These are phyloP conservation scores for Raphidocelis subcapitata DNA, from an alignment of 139 green algal genomes.

Conservation along the genomic window DNA sequence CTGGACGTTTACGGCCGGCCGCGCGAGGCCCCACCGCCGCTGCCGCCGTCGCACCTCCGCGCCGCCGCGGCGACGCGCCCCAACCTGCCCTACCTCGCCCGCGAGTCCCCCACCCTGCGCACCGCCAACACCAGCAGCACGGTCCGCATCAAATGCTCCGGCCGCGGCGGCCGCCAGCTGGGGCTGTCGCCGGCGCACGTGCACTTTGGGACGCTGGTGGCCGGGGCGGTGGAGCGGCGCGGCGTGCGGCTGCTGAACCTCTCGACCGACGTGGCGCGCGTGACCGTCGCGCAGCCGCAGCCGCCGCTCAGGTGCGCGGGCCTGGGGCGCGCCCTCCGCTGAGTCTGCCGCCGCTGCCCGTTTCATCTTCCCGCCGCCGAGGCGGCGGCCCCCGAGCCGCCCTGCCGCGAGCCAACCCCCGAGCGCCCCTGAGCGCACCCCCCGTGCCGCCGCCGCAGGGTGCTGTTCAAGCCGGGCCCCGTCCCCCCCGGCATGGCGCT, in stretches of 20 bases:
- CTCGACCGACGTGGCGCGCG: conserved; percentile 48
- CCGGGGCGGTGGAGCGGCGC: conserved; percentile 42
- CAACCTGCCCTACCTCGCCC: conserved; percentile 47
- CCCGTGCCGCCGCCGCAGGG: too few relatives aligned
- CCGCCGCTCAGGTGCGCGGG: conserved; percentile 47
- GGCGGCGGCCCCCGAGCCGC: too few relatives aligned
- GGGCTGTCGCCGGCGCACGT: conserved; percentile 52
- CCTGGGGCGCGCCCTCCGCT: too few relatives aligned
- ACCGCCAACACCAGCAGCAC: conserved; percentile 25
- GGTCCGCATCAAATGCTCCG: conserved; percentile 9
- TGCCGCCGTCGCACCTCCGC: conserved; percentile 31
- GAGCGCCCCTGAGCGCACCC: too few relatives aligned
- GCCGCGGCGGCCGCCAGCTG: conserved; percentile 45
- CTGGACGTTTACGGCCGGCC: conserved; percentile 60
- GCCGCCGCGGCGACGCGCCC: conserved; percentile 25
- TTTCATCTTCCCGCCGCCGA: too few relatives aligned
- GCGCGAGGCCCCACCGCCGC: conserved; percentile 16
- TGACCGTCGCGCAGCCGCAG: conserved; percentile 37
- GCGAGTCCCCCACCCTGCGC: conserved; percentile 33
- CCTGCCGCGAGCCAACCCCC: too few relatives aligned
- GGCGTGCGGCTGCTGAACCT: conserved; percentile 52
- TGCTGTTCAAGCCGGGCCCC: too few relatives aligned
- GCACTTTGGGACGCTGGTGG: conserved; percentile 55
- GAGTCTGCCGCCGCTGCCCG: too few relatives aligned
- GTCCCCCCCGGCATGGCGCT: too few relatives aligned